These are phyloP conservation scores for Chlorella sp. DNA, from an alignment of 139 green algal species.

Conservation along the genomic window DNA sequence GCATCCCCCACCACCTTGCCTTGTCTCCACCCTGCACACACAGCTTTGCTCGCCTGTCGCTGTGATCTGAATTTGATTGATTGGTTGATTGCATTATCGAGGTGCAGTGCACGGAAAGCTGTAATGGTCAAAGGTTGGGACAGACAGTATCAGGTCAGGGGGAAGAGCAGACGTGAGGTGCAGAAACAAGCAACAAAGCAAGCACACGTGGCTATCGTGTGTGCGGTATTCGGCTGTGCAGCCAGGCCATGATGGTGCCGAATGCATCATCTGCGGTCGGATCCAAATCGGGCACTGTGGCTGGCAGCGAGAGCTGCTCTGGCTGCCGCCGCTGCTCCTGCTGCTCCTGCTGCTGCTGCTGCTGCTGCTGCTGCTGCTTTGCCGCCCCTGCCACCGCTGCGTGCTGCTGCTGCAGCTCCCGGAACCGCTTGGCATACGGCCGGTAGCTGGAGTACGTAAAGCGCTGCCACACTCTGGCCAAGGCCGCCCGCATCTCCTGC, in stretches of 20 bases:
- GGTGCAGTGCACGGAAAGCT: no score
- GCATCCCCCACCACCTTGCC: no score
- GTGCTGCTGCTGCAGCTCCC: neutral
- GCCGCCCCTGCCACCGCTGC: neutral
- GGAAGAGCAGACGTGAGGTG: no score
- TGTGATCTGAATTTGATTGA: no score
- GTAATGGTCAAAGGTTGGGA: no score
- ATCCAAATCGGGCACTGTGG: neutral
- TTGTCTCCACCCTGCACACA: no score
- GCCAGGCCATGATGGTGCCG: slow-evolving; percentile 18
- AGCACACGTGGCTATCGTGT: neutral
- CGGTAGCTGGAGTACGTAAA: neutral
- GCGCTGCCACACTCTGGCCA: slow-evolving; percentile 12
- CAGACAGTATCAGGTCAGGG: no score
- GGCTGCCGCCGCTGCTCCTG: neutral
- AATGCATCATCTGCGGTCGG: slow-evolving; percentile 14
- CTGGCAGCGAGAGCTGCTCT: neutral
- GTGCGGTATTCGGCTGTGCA: slow-evolving; percentile 9
- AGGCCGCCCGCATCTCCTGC: slow-evolving; percentile 45
- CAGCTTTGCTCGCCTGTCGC: no score
- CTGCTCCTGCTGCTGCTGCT: neutral
- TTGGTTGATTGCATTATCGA: no score
- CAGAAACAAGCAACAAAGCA: no score
- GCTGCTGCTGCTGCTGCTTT: neutral
- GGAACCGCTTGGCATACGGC: neutral